A percentile compares a stretch with the other conserved stretches of the same genome.
phyloP scores from a whole-genome alignment of 1,284 basidiomycete genomes.

The Phaffia rhodozyma region DNA sequence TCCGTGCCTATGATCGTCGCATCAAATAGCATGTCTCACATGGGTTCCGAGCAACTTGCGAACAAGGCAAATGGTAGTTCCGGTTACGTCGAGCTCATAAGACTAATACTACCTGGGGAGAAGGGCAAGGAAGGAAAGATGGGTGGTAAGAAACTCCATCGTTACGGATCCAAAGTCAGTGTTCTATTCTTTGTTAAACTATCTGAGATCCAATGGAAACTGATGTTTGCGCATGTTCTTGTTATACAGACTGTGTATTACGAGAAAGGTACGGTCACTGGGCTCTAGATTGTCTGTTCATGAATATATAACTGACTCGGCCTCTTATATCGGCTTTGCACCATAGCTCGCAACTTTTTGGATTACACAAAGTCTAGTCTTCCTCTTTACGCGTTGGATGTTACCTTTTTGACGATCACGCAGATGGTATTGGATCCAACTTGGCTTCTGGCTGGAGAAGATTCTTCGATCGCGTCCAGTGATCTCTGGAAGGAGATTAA shows the following conservation, averaged over 20 bases:
- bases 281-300: conserved; percentile 30
- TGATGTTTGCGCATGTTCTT: background rate
- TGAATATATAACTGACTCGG: conserved; percentile 28
- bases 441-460: background rate
- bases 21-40: conserved; percentile 20
- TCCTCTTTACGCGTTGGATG: background rate
- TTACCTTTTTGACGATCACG: background rate
- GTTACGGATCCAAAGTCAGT: conserved; percentile 32
- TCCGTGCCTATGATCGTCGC: conserved; percentile 22
- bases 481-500: conserved; percentile 1
- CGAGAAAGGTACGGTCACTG: conserved; percentile 29
- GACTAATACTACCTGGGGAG: conserved; percentile 32
- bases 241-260: conserved; percentile 28
- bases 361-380: background rate
- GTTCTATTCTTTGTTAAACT: background rate
- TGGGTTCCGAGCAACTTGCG: conserved; percentile 2
- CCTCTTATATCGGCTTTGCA: conserved; percentile 28
- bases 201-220: background rate
- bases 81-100: conserved; percentile 27
- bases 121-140: conserved; percentile 27
- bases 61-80: background rate
- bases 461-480: background rate
- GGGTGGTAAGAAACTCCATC: conserved; percentile 28
- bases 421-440: background rate
- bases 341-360: conserved; percentile 25